Conservation (phyloP, 345 rosid species). For the Hypericum androsaemum region DNA sequence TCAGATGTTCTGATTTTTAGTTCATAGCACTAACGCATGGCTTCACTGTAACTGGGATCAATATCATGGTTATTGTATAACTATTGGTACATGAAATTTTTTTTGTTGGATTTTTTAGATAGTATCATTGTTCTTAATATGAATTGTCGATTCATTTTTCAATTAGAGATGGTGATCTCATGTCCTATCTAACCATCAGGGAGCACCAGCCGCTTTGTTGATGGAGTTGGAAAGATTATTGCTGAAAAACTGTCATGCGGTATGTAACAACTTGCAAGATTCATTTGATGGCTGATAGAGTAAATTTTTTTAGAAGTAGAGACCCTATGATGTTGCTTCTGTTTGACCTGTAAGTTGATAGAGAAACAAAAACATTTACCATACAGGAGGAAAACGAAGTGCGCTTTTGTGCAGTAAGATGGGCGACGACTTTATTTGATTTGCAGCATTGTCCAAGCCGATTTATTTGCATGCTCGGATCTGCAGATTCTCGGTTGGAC, state of each 20-base stretch:
- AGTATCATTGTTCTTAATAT: no score
- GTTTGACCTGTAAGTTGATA: constrained; percentile 5
- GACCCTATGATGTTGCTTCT: background rate
- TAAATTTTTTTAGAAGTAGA: no score
- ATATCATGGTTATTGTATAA: no score
- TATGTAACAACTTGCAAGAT: constrained; percentile 16
- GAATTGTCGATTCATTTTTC: no score
- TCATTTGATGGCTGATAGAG: background rate
- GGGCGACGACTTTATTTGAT: constrained; percentile 76
- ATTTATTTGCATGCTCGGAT: constrained; percentile 83
- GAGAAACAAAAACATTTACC: constrained; percentile 14
- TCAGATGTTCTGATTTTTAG: no score
- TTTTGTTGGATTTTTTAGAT: no score
- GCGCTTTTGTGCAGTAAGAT: constrained; percentile 83
- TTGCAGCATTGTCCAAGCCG: constrained; percentile 89
- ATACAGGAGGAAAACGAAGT: constrained; percentile 86
- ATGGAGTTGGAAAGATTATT: constrained; percentile 66
- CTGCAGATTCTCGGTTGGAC: constrained; percentile 78
- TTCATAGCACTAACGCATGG: no score
- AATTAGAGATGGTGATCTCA: no score
- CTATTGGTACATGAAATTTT: no score
- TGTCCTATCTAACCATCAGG: constrained; percentile 31
- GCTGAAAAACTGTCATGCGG: constrained; percentile 63
- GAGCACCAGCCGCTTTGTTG: constrained; percentile 50
- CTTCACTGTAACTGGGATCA: no score